Percentiles rank a stretch among this genome's conserved stretches.
phyloP scores from a whole-genome alignment of 2,329 filamentous ascomycete genomes.

The Aspergillus floridensis region DNA sequence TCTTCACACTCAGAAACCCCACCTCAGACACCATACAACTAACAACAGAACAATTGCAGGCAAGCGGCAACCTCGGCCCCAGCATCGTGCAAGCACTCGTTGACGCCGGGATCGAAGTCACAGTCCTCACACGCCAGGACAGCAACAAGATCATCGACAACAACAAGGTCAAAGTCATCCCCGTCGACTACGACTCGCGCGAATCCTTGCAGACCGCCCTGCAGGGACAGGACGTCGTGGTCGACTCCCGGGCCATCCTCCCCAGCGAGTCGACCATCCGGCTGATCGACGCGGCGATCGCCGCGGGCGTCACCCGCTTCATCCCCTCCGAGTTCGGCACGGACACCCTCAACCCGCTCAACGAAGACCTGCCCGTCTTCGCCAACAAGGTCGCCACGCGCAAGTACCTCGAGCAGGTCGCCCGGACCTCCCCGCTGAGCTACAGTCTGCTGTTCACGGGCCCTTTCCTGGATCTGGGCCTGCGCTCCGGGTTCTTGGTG shows the following conservation, averaged over 20 bases:
- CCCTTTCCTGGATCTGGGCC: slow-evolving; percentile 34
- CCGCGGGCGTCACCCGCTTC: slow-evolving; percentile 12
- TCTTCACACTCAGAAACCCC: background rate
- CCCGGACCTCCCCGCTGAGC: slow-evolving; percentile 22
- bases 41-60: slow-evolving; percentile 10
- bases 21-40: background rate
- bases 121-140: slow-evolving; percentile 23
- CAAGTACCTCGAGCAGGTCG: slow-evolving; percentile 25
- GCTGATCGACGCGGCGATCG: slow-evolving; percentile 12
- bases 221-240: slow-evolving; percentile 29
- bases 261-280: background rate
- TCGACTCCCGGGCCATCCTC: slow-evolving; percentile 19
- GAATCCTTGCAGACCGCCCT: slow-evolving; percentile 25
- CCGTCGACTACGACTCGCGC: slow-evolving; percentile 31
- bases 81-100: slow-evolving; percentile 27
- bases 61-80: slow-evolving; percentile 30
- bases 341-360: slow-evolving; percentile 27
- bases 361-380: slow-evolving; percentile 31
- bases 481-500: slow-evolving; percentile 45
- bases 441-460: slow-evolving; percentile 35
- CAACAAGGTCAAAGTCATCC: slow-evolving; percentile 12
- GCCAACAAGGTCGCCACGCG: slow-evolving; percentile 31
- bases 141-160: slow-evolving; percentile 8
- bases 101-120: slow-evolving; percentile 26
- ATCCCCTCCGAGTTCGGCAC: slow-evolving; percentile 38